Percentiles rank a stretch among this genome's conserved stretches.
Conservation (phyloP, 208 protist genomes). For the Acanthamoeba lugdunensis region DNA sequence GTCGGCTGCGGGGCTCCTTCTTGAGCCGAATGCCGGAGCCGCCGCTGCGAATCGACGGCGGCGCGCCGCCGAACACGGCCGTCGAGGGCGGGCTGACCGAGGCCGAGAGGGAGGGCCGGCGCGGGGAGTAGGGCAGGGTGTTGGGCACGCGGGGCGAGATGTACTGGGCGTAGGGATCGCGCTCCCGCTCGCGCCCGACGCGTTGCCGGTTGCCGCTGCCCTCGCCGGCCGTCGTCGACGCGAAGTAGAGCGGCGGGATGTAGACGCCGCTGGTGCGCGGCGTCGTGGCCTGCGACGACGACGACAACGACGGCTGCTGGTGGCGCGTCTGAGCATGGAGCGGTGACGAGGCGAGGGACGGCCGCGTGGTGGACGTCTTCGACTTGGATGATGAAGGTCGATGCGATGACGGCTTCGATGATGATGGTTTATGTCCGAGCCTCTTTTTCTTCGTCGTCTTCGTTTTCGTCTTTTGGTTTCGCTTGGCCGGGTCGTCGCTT, state of each 20-base stretch:
- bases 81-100: not conserved
- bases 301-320: too few relatives aligned
- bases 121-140: not conserved
- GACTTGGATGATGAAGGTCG: too few relatives aligned
- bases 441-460: too few relatives aligned
- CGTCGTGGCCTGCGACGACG: not conserved
- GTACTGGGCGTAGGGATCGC: constrained; percentile 9
- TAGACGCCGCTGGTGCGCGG: not conserved
- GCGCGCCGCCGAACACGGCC: not conserved
- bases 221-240: not conserved
- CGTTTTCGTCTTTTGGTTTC: too few relatives aligned
- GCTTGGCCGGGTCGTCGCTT: not conserved
- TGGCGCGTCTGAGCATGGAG: not conserved
- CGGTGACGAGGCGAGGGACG: not conserved
- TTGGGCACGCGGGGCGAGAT: constrained; percentile 14
- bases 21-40: not conserved
- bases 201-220: too few relatives aligned
- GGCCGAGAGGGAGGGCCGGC: not conserved
- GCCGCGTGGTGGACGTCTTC: not conserved
- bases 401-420: too few relatives aligned
- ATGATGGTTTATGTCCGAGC: too few relatives aligned
- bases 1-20: not conserved
- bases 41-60: not conserved
- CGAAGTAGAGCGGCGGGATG: constrained; percentile 3
- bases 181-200: not conserved